These are phyloP conservation scores for Colletotrichum sp. DNA, from an alignment of 2,329 filamentous ascomycete genomes.

Conservation along the genomic window DNA sequence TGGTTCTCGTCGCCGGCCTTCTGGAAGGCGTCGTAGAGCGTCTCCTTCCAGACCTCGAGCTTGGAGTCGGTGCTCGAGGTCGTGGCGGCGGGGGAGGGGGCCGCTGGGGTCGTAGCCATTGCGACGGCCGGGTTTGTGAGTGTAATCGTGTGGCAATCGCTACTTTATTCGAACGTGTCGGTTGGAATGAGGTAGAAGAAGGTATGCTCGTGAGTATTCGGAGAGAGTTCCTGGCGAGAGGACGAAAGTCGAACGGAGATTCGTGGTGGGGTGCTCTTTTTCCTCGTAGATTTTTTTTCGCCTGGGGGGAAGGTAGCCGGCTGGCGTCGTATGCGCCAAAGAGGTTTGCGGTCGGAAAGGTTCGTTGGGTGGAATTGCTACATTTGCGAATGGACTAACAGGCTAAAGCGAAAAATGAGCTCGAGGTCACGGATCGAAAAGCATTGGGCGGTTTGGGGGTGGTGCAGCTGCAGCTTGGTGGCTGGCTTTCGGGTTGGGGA, in stretches of 20 bases:
- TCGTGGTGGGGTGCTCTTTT: background rate
- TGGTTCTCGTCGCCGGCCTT: conserved; percentile 52
- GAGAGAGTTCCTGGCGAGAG: background rate
- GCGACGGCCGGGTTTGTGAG: background rate
- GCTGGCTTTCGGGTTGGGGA: background rate
- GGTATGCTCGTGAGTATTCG: background rate
- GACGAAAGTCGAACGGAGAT: background rate
- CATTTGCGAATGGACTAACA: background rate
- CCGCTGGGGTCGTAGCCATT: conserved; percentile 12
- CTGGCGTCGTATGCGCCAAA: background rate
- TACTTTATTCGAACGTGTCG: background rate
- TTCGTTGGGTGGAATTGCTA: background rate
- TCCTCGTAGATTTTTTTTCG: background rate
- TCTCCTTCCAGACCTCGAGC: conserved; percentile 57
- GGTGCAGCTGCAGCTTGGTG: background rate
- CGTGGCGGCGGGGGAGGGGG: conserved; percentile 19
- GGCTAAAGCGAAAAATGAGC: background rate
- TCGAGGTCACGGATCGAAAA: background rate
- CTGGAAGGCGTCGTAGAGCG: conserved; percentile 61
- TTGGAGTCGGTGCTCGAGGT: conserved; percentile 38
- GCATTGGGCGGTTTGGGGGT: background rate
- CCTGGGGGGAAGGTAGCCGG: background rate
- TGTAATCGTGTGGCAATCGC: background rate
- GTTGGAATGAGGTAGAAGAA: background rate
- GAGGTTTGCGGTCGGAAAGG: background rate